phyloP scores from a whole-genome alignment of 345 rosid species.

The Lepidium africanum region DNA sequence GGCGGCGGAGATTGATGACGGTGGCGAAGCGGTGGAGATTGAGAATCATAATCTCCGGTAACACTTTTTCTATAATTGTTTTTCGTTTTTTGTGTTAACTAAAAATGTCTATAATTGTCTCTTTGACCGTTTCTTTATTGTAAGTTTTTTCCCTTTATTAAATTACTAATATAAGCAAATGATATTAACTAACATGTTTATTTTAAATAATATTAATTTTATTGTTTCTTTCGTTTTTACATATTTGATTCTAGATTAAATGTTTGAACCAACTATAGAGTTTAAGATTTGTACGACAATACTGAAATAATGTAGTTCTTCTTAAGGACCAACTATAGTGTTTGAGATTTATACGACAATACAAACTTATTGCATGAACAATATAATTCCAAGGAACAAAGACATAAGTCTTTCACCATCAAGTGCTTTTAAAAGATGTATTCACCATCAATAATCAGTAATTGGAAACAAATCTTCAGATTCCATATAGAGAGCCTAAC shows the following conservation, averaged over 20 bases:
- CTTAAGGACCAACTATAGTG: not conserved
- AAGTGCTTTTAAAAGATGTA: not conserved
- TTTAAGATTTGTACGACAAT: too few relatives aligned
- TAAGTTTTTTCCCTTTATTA: not conserved
- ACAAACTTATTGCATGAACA: not conserved
- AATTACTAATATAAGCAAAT: not conserved
- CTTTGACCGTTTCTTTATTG: not conserved
- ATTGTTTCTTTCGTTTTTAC: too few relatives aligned
- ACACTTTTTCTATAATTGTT: not conserved
- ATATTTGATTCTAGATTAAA: too few relatives aligned
- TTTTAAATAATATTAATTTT: not conserved
- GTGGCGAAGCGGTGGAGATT: conserved; percentile 19
- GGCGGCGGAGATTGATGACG: conserved; percentile 23
- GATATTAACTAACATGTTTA: not conserved
- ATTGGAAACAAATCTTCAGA: too few relatives aligned
- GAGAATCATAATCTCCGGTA: not conserved
- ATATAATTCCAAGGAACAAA: not conserved
- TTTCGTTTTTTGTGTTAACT: not conserved
- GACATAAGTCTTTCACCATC: not conserved
- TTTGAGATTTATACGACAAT: not conserved
- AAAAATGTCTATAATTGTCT: not conserved
- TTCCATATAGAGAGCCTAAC: too few relatives aligned
- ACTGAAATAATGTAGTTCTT: too few relatives aligned
- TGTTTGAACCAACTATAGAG: too few relatives aligned
- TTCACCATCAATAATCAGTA: too few relatives aligned